A percentile compares a stretch with the other conserved stretches of the same genome.
Evolutionary conservation across 2,329 filamentous ascomycete species (phyloP).

Genomic region (Aspergillus amoenus): DNA sequence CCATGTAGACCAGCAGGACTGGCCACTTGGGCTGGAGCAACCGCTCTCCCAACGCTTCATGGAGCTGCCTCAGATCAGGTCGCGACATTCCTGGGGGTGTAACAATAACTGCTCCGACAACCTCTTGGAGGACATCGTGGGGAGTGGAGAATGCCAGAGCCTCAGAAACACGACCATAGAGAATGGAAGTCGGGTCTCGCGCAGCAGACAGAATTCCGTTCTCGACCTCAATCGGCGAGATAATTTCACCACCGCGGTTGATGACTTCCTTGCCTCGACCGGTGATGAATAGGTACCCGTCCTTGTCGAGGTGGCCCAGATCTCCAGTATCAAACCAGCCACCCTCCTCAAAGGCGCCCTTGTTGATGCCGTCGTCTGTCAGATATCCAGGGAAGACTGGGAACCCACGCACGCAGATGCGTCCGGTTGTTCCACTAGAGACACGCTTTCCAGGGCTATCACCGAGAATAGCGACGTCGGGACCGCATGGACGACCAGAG

Average conservation of each 20-base stretch:
- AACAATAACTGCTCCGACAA: slow-evolving; percentile 55
- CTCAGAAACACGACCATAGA: slow-evolving; percentile 49
- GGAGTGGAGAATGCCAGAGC: slow-evolving; percentile 55
- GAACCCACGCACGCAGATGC: slow-evolving; percentile 53
- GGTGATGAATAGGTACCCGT: slow-evolving; percentile 56
- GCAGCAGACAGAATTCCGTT: slow-evolving; percentile 54
- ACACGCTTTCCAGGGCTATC: slow-evolving; percentile 29
- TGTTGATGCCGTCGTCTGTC: slow-evolving; percentile 6
- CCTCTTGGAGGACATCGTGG: slow-evolving; percentile 57
- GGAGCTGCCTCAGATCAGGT: slow-evolving; percentile 51
- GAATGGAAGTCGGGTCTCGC: slow-evolving; percentile 35
- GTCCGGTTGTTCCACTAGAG: slow-evolving; percentile 40
- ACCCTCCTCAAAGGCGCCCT: slow-evolving; percentile 41
- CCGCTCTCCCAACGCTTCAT: slow-evolving; percentile 47
- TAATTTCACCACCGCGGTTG: slow-evolving; percentile 59
- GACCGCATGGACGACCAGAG: slow-evolving; percentile 53
- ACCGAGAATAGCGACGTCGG: slow-evolving; percentile 53
- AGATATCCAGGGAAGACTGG: slow-evolving; percentile 50
- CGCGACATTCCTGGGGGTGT: slow-evolving; percentile 46
- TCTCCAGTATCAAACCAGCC: slow-evolving; percentile 60
- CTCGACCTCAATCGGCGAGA: slow-evolving; percentile 60
- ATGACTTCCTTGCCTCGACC: slow-evolving; percentile 59
- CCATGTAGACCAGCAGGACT: slow-evolving; percentile 54
- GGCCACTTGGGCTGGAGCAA: slow-evolving; percentile 57
- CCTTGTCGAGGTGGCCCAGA: slow-evolving; percentile 52